A percentile compares a stretch with the other conserved stretches of the same genome.
These are phyloP conservation scores for Pseudogymnoascus sp. DNA, from an alignment of 2,329 filamentous ascomycete species.

Conservation along the genomic window DNA sequence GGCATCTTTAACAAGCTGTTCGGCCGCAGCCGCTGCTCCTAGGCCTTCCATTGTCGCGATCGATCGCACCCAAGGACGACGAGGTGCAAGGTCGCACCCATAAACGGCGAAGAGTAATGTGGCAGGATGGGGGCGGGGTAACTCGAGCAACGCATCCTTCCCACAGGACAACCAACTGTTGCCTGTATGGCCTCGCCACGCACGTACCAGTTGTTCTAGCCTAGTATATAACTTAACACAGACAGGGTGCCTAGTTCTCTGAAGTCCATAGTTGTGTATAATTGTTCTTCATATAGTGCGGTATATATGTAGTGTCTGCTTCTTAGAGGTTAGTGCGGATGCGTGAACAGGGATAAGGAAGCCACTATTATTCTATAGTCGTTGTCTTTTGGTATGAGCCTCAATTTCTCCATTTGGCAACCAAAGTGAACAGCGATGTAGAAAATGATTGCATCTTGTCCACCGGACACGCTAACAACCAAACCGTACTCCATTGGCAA, in stretches of 20 bases:
- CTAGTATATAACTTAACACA: background rate
- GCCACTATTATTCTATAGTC: background rate
- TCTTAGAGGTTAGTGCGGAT: background rate
- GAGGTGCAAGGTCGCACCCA: background rate
- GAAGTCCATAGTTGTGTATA: background rate
- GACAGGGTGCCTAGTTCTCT: background rate
- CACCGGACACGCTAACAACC: no score
- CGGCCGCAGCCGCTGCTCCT: background rate
- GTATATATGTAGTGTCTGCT: background rate
- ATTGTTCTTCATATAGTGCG: background rate
- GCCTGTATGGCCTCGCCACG: background rate
- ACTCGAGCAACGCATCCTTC: background rate
- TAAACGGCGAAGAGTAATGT: background rate
- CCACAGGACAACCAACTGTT: background rate
- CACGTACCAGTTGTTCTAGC: background rate
- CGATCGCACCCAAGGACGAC: background rate
- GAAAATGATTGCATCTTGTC: no score
- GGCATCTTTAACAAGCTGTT: background rate
- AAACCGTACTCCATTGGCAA: no score
- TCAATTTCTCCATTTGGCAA: background rate
- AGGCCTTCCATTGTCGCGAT: background rate
- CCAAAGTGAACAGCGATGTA: background rate
- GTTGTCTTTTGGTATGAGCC: background rate
- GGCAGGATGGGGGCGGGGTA: background rate
- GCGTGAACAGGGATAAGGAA: background rate